A percentile compares a stretch with the other conserved stretches of the same genome.
phyloP scores from a whole-genome alignment of 768 basidiomycete genomes.

The Pleurotus djamor region DNA sequence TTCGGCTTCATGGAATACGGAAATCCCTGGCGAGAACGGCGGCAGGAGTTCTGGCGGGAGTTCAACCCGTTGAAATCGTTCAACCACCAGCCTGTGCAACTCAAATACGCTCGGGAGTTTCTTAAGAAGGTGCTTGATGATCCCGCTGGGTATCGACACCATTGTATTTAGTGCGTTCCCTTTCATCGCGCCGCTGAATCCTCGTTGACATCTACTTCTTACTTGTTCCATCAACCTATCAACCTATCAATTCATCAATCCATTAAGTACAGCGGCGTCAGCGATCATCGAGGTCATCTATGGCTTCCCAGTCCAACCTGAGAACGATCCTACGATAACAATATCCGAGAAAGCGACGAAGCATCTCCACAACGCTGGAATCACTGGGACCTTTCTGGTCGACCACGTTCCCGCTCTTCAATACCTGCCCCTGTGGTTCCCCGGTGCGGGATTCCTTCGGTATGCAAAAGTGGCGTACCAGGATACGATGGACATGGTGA shows the following conservation, averaged over 20 bases:
- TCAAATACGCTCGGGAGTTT: constrained; percentile 25
- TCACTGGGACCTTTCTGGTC: constrained; percentile 28
- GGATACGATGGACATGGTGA: background rate
- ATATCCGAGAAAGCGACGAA: constrained; percentile 24
- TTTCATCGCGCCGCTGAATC: no score
- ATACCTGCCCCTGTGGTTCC: constrained; percentile 32
- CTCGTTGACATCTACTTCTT: background rate
- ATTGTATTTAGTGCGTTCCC: constrained; percentile 31
- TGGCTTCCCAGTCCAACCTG: constrained; percentile 25
- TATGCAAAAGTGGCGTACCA: constrained; percentile 17
- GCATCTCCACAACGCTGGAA: constrained; percentile 20
- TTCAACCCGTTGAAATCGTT: constrained; percentile 29
- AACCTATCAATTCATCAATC: no score
- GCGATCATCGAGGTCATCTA: constrained; percentile 29
- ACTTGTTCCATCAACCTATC: no score
- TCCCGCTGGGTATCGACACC: constrained; percentile 32
- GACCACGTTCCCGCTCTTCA: constrained; percentile 28
- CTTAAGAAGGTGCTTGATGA: constrained; percentile 26
- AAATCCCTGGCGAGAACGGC: no score
- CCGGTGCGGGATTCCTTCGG: constrained; percentile 30
- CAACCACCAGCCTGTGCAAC: constrained; percentile 25
- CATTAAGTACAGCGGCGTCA: constrained; percentile 7
- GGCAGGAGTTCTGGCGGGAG: constrained; percentile 15
- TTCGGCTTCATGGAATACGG: no score
- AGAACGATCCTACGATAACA: constrained; percentile 31